phyloP scores from a whole-genome alignment of 164 flowering plant species.

The Sextonia rubra region DNA sequence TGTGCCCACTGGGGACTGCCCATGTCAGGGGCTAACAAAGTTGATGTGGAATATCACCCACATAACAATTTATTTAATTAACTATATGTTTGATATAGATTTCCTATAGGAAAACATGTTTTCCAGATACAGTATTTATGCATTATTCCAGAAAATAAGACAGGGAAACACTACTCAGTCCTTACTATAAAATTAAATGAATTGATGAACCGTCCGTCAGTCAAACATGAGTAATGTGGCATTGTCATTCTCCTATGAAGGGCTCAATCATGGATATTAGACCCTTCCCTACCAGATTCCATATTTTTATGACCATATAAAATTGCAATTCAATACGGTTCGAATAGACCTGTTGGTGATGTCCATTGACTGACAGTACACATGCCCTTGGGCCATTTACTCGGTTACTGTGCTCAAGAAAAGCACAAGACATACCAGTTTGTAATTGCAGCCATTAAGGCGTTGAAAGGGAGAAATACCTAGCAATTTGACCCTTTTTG shows the following conservation, averaged over 20 bases:
- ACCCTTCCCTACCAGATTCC: not conserved
- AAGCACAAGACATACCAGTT: no score
- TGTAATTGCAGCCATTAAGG: no score
- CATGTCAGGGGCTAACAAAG: not conserved
- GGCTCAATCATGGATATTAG: not conserved
- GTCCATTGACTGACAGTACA: no score
- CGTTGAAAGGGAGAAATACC: no score
- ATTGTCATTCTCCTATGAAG: not conserved
- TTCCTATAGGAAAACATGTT: not conserved
- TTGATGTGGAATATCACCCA: not conserved
- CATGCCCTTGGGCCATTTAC: no score
- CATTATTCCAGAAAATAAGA: no score
- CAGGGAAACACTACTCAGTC: no score
- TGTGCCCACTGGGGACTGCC: not conserved
- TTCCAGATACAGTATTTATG: not conserved
- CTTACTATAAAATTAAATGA: no score
- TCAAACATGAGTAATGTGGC: not conserved
- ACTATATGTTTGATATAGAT: not conserved
- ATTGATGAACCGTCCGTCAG: not conserved
- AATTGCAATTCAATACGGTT: no score
- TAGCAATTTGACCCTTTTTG: no score
- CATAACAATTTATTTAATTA: not conserved
- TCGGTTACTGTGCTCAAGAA: no score
- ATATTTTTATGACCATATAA: no score
- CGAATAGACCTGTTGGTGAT: not conserved